phyloP scores from a whole-genome alignment of 805 yeast species.

The Metschnikowia anglica region DNA sequence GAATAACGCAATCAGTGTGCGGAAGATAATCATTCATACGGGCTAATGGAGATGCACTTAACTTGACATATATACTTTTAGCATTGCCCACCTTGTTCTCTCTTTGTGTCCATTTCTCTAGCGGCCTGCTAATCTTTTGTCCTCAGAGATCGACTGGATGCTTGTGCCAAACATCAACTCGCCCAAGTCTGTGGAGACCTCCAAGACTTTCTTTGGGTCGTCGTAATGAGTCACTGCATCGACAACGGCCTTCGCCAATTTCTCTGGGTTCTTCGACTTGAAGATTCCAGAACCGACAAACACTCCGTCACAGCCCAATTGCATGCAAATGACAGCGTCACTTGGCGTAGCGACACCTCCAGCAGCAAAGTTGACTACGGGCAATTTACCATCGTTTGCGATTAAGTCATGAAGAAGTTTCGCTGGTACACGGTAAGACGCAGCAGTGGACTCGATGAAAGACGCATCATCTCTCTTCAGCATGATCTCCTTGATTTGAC shows the following conservation, averaged over 20 bases:
- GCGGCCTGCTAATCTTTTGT: conserved; percentile 18
- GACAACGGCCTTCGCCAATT: conserved; percentile 75
- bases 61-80: no score
- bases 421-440: conserved; percentile 57
- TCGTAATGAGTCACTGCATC: conserved; percentile 72
- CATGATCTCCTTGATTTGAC: conserved; percentile 51
- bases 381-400: conserved; percentile 57
- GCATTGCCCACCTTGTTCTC: no score
- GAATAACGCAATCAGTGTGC: background rate
- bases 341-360: conserved; percentile 90
- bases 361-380: conserved; percentile 84
- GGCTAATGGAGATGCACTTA: background rate
- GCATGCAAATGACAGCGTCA: conserved; percentile 84
- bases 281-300: conserved; percentile 80
- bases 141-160: conserved; percentile 35
- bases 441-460: conserved; percentile 48
- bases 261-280: conserved; percentile 69
- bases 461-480: conserved; percentile 32
- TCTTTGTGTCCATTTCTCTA: conserved; percentile 1
- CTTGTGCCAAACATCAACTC: conserved; percentile 74
- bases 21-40: background rate
- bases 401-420: conserved; percentile 51
- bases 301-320: conserved; percentile 75
- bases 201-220: conserved; percentile 59
- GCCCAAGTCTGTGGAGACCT: conserved; percentile 68